Evolutionary conservation across 169 alveolate genomes (phyloP).

Genomic region (Babesia divergens): DNA sequence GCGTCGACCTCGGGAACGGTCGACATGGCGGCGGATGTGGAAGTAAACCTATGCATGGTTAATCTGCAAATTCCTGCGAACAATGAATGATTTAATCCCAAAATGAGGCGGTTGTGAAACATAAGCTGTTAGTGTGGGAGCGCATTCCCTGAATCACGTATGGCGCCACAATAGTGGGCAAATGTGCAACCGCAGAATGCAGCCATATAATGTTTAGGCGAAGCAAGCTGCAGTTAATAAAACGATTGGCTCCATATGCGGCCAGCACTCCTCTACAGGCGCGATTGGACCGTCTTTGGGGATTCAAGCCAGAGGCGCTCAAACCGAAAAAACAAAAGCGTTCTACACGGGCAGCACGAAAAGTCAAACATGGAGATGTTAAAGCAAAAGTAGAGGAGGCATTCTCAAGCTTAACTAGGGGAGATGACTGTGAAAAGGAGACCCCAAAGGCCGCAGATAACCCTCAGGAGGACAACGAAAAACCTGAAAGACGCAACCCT

Average conservation of each 20-base stretch:
- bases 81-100: not conserved
- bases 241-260: constrained; percentile 20
- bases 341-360: not conserved
- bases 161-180: not conserved
- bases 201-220: constrained; percentile 4
- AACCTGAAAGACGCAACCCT: not conserved
- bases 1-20: constrained; percentile 68
- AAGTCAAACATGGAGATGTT: not conserved
- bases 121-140: not conserved
- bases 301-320: constrained; percentile 28
- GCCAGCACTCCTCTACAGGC: constrained; percentile 39
- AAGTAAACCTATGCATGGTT: not conserved
- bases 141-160: not conserved
- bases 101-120: not conserved
- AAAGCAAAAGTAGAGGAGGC: not conserved
- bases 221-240: constrained; percentile 19
- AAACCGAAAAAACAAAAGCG: not conserved
- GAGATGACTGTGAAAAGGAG: not conserved
- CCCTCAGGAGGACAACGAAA: not conserved
- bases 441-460: not conserved
- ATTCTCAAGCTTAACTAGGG: not conserved
- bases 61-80: not conserved
- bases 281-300: constrained; percentile 58
- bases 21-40: constrained; percentile 42
- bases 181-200: not conserved